Percentiles rank a stretch among this genome's conserved stretches.
These are phyloP conservation scores for Suillus brevipes DNA, from an alignment of 768 basidiomycete genomes.

Conservation along the genomic window DNA sequence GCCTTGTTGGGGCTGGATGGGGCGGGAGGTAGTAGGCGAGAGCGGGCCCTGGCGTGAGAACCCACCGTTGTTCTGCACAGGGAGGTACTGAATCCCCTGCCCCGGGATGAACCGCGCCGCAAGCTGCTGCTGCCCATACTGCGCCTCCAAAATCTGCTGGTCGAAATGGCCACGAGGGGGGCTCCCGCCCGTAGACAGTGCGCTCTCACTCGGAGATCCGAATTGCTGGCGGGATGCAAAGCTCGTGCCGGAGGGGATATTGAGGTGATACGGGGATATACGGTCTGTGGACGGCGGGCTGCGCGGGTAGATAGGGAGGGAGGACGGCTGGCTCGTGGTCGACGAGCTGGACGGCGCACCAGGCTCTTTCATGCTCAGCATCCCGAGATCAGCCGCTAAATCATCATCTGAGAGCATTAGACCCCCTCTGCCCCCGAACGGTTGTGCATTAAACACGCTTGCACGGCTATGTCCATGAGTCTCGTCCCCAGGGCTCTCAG, in stretches of 20 bases:
- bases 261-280: slow-evolving; percentile 58
- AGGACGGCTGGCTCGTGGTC: slow-evolving; percentile 66
- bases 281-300: slow-evolving; percentile 58
- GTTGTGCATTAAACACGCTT: slow-evolving; percentile 34
- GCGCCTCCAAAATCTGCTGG: slow-evolving; percentile 43
- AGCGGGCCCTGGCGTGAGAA: slow-evolving; percentile 51
- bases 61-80: slow-evolving; percentile 34
- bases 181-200: slow-evolving; percentile 51
- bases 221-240: slow-evolving; percentile 47
- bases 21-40: slow-evolving; percentile 44
- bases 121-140: slow-evolving; percentile 34
- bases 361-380: slow-evolving; percentile 54
- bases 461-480: slow-evolving; percentile 20
- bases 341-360: slow-evolving; percentile 11
- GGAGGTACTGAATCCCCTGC: slow-evolving; percentile 61
- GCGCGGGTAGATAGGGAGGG: slow-evolving; percentile 74
- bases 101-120: slow-evolving; percentile 65
- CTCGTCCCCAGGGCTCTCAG: slow-evolving; percentile 46
- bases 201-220: slow-evolving; percentile 65
- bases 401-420: slow-evolving; percentile 79
- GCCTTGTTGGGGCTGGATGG: slow-evolving; percentile 31
- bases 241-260: slow-evolving; percentile 49
- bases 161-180: slow-evolving; percentile 50
- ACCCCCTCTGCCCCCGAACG: slow-evolving; percentile 51
- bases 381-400: slow-evolving; percentile 67